A percentile compares a stretch with the other conserved stretches of the same genome.
Conservation (phyloP, 2,329 filamentous ascomycete genomes). For the Colletotrichum sansevieriae region DNA sequence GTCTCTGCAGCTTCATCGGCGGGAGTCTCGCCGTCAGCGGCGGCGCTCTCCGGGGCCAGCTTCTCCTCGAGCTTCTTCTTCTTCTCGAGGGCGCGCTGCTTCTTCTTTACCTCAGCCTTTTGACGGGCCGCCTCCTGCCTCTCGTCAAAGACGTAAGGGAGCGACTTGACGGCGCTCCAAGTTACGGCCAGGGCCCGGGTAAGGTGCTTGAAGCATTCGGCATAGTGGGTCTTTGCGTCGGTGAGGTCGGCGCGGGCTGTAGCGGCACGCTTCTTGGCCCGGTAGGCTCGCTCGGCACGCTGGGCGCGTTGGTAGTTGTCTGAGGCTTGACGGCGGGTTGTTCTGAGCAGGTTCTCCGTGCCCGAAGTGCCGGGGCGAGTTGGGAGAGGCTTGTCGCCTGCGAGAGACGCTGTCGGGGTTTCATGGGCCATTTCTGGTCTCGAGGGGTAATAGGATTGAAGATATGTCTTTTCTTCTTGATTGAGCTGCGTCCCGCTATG, state of each 20-base stretch:
- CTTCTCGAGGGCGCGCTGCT: slow-evolving; percentile 50
- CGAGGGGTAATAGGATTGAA: slow-evolving; percentile 1
- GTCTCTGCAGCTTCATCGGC: slow-evolving; percentile 20
- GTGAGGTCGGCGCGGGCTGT: slow-evolving; percentile 53
- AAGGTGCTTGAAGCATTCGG: slow-evolving; percentile 54
- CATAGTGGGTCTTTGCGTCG: slow-evolving; percentile 56
- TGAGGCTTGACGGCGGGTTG: slow-evolving; percentile 54
- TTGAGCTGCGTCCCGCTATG: background rate
- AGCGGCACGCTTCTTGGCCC: slow-evolving; percentile 55
- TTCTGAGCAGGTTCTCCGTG: slow-evolving; percentile 57
- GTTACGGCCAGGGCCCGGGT: slow-evolving; percentile 49
- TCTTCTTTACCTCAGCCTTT: slow-evolving; percentile 49
- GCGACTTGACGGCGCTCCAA: slow-evolving; percentile 49
- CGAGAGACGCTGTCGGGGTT: slow-evolving; percentile 26
- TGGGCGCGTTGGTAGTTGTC: slow-evolving; percentile 54
- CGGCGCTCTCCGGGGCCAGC: slow-evolving; percentile 45
- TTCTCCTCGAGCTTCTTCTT: slow-evolving; percentile 53
- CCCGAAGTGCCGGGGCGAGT: slow-evolving; percentile 58
- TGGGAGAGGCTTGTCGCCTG: slow-evolving; percentile 45
- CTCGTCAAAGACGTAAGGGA: slow-evolving; percentile 54
- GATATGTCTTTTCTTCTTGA: background rate
- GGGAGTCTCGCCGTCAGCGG: slow-evolving; percentile 20
- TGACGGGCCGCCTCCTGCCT: slow-evolving; percentile 50
- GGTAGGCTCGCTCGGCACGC: slow-evolving; percentile 57
- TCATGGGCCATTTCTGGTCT: slow-evolving; percentile 36